phyloP scores from a whole-genome alignment of 2,329 filamentous ascomycete genomes.

The Penicillium sp. region DNA sequence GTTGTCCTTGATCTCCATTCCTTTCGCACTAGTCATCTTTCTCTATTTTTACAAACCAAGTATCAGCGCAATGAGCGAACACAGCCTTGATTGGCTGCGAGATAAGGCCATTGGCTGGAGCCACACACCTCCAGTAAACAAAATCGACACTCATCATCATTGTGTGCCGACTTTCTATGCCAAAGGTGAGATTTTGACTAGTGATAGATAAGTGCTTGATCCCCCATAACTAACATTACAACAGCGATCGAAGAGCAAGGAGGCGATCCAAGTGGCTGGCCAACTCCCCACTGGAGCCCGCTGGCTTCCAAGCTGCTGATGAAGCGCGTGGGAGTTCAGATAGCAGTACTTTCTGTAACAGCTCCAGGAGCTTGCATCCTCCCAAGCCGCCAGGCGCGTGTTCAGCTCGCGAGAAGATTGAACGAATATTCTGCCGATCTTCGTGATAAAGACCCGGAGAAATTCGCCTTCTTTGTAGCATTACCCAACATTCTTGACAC shows the following conservation, averaged over 20 bases:
- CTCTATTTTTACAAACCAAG: not conserved
- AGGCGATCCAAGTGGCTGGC: not conserved
- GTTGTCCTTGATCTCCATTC: not conserved
- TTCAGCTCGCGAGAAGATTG: slow-evolving; percentile 14
- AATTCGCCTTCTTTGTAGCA: slow-evolving; percentile 19
- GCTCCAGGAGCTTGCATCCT: slow-evolving; percentile 22
- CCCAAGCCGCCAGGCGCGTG: not conserved
- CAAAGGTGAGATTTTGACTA: not conserved
- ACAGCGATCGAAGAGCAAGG: not conserved
- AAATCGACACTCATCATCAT: not conserved
- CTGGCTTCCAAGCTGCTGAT: slow-evolving; percentile 22
- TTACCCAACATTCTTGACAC: slow-evolving; percentile 22
- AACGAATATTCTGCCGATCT: slow-evolving; percentile 22
- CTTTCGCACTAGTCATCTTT: not conserved
- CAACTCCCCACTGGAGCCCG: slow-evolving; percentile 19
- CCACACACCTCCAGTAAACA: slow-evolving; percentile 1
- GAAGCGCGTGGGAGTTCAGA: slow-evolving; percentile 25
- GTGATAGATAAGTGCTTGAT: not conserved
- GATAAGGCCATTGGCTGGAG: slow-evolving; percentile 4
- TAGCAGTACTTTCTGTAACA: slow-evolving; percentile 21
- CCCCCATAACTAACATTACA: not conserved
- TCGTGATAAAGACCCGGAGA: slow-evolving; percentile 17
- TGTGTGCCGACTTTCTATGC: not conserved
- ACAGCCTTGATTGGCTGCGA: not conserved
- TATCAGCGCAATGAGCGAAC: not conserved